phyloP scores from a whole-genome alignment of 1,139 yeast genomes.

The Scheffersomyces quercinus region DNA sequence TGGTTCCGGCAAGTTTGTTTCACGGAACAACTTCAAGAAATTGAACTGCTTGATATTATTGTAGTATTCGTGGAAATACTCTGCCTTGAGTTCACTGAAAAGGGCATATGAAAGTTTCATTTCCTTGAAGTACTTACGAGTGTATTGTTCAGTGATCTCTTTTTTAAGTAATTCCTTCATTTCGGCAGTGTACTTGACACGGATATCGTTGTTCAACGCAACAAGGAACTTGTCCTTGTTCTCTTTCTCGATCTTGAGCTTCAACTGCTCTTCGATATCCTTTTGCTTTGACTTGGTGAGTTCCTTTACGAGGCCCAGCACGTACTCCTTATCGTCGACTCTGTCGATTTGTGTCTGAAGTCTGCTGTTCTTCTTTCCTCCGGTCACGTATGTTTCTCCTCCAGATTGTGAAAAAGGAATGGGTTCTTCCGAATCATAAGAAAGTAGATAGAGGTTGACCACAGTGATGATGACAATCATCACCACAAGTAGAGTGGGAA shows the following conservation, averaged over 20 bases:
- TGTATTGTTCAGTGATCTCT: slow-evolving; percentile 18
- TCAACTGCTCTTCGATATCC: slow-evolving; percentile 17
- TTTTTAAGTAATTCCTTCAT: slow-evolving; percentile 17
- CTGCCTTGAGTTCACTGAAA: slow-evolving; percentile 21
- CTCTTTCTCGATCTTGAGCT: slow-evolving; percentile 12
- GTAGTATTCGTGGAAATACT: slow-evolving; percentile 19
- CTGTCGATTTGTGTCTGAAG: slow-evolving; percentile 7
- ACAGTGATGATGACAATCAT: not conserved
- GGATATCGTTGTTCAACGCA: slow-evolving; percentile 13
- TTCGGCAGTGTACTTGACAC: slow-evolving; percentile 12
- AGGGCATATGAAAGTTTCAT: slow-evolving; percentile 19
- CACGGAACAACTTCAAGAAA: not conserved
- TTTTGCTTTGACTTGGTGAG: slow-evolving; percentile 15
- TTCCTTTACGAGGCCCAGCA: slow-evolving; percentile 10
- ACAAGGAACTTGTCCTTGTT: slow-evolving; percentile 13
- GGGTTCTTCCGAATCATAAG: not conserved
- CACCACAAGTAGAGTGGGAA: not conserved
- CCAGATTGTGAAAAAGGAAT: not conserved
- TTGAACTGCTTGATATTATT: slow-evolving; percentile 15
- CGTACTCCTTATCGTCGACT: slow-evolving; percentile 11
- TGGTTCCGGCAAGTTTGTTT: not conserved
- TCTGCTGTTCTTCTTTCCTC: not conserved
- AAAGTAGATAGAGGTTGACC: not conserved
- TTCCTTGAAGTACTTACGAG: slow-evolving; percentile 20
- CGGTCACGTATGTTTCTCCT: not conserved